A percentile compares a stretch with the other conserved stretches of the same genome.
phyloP scores from a whole-genome alignment of 2,329 filamentous ascomycete species.

The Talaromyces islandicus region DNA sequence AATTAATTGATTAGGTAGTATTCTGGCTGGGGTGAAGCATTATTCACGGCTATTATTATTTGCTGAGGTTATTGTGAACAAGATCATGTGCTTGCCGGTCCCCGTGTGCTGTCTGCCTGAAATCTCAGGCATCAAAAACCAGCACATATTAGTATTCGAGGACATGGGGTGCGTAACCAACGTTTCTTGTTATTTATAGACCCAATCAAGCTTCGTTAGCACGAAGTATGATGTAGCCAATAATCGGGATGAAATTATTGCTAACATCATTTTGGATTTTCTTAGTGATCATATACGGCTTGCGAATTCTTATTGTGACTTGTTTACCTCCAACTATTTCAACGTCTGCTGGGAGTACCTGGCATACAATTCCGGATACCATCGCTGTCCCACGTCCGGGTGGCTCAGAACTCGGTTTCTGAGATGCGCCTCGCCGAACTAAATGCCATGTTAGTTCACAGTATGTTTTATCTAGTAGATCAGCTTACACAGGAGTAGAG shows the following conservation, averaged over 20 bases:
- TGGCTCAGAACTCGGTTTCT: constrained; percentile 32
- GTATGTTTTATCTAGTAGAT: too few species aligned
- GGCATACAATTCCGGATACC: constrained; percentile 28
- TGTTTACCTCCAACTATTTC: not conserved
- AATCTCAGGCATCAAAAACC: too few species aligned
- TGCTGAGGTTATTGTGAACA: too few species aligned
- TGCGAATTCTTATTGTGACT: not conserved
- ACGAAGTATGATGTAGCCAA: not conserved
- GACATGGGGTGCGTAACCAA: not conserved
- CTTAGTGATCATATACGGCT: too few species aligned
- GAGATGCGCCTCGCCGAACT: constrained; percentile 33
- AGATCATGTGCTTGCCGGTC: not conserved
- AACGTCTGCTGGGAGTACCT: constrained; percentile 22
- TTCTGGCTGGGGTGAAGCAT: not conserved
- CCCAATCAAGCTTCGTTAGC: not conserved
- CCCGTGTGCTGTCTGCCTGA: too few species aligned
- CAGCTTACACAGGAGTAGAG: constrained; percentile 28
- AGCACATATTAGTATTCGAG: too few species aligned
- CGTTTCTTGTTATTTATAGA: not conserved
- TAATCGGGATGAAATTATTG: not conserved
- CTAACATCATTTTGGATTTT: not conserved
- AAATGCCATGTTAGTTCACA: not conserved
- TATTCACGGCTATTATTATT: too few species aligned
- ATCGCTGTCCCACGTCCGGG: constrained; percentile 29
- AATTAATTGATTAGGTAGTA: too few species aligned